Evolutionary conservation across 1,284 basidiomycete genomes (phyloP).

Genomic region (Golubevia pallescens): DNA sequence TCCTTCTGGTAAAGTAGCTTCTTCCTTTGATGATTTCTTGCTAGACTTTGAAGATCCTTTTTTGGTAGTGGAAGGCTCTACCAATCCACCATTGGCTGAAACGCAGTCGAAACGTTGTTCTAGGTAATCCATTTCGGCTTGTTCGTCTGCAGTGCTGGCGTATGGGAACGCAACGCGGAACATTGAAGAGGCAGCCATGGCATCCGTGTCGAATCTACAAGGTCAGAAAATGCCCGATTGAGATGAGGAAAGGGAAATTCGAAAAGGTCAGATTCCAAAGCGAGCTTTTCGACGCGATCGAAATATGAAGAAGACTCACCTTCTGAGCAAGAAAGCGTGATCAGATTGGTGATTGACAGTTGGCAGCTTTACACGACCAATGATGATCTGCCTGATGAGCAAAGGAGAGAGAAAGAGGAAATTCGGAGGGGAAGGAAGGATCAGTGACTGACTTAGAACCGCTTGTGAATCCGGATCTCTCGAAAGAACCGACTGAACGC

Average conservation of each 20-base stretch:
- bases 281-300: not conserved
- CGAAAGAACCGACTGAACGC: too few species aligned
- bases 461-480: too few species aligned
- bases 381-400: slow-evolving; percentile 48
- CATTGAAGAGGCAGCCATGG: slow-evolving; percentile 63
- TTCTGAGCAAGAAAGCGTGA: slow-evolving; percentile 43
- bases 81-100: slow-evolving; percentile 53
- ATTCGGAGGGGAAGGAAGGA: too few species aligned
- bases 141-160: slow-evolving; percentile 44
- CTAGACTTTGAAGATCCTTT: slow-evolving; percentile 34
- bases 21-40: slow-evolving; percentile 21
- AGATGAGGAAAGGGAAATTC: slow-evolving; percentile 9
- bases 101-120: slow-evolving; percentile 55
- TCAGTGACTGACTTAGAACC: too few species aligned
- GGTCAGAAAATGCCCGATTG: too few species aligned
- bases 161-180: slow-evolving; percentile 63
- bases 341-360: slow-evolving; percentile 50
- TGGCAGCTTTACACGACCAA: slow-evolving; percentile 63
- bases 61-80: slow-evolving; percentile 24
- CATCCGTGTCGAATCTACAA: slow-evolving; percentile 60
- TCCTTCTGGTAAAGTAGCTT: slow-evolving; percentile 34
- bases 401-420: not conserved
- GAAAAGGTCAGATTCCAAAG: not conserved
- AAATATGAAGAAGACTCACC: slow-evolving; percentile 9
- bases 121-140: slow-evolving; percentile 57